Conservation (phyloP, 1,139 yeast genomes). For the Suhomyces wounanorum region DNA sequence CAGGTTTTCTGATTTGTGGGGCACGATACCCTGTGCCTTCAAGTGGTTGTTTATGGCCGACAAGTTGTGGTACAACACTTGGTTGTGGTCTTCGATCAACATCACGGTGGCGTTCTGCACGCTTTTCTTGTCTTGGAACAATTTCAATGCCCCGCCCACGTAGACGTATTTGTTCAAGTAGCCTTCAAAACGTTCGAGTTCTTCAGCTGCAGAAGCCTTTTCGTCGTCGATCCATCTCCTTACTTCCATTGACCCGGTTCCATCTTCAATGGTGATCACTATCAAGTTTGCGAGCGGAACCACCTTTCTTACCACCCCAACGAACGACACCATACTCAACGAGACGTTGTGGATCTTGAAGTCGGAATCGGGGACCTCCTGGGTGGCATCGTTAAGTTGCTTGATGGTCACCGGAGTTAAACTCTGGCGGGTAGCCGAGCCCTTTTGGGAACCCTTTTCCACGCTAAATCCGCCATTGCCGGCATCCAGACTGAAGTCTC, state of each 20-base stretch:
- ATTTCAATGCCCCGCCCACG: slow-evolving; percentile 72
- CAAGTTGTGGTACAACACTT: slow-evolving; percentile 73
- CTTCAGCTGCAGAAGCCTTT: slow-evolving; percentile 32
- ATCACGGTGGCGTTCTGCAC: slow-evolving; percentile 66
- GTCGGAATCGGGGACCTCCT: slow-evolving; percentile 74
- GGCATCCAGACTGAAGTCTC: slow-evolving; percentile 31
- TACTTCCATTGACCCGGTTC: slow-evolving; percentile 75
- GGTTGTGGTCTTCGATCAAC: slow-evolving; percentile 68
- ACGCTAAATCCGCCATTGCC: slow-evolving; percentile 34
- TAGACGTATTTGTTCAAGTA: slow-evolving; percentile 55
- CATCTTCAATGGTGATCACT: slow-evolving; percentile 72
- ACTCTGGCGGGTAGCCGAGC: slow-evolving; percentile 42
- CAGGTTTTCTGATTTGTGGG: slow-evolving; percentile 16
- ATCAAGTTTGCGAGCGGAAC: slow-evolving; percentile 57
- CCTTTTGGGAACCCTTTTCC: slow-evolving; percentile 33
- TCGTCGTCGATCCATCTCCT: slow-evolving; percentile 69
- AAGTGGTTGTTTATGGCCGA: slow-evolving; percentile 68
- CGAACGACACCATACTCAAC: slow-evolving; percentile 60
- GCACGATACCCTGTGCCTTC: slow-evolving; percentile 47
- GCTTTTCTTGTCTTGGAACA: slow-evolving; percentile 65
- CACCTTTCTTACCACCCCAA: slow-evolving; percentile 66
- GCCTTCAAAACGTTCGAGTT: slow-evolving; percentile 34
- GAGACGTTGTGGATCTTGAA: slow-evolving; percentile 64
- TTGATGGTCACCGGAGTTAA: slow-evolving; percentile 84
- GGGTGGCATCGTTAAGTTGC: slow-evolving; percentile 69